Evolutionary conservation across 2,329 filamentous ascomycete species (phyloP).

Genomic region (Annulohypoxylon truncatum): DNA sequence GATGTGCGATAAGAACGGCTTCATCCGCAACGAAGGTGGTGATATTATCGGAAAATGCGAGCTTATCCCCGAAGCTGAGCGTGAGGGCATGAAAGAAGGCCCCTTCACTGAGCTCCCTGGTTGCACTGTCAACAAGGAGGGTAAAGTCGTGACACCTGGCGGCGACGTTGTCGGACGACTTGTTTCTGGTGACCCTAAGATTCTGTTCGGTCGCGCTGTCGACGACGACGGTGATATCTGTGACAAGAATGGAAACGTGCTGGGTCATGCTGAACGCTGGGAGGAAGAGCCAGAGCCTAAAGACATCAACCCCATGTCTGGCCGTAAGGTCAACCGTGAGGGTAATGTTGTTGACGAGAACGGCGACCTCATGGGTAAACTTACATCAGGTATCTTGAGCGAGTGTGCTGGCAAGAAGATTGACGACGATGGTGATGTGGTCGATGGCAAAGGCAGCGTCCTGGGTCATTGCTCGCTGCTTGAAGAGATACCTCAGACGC

Average conservation of each 20-base stretch:
- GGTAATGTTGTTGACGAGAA: slow-evolving; percentile 69
- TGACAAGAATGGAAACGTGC: slow-evolving; percentile 75
- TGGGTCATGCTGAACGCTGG: slow-evolving; percentile 71
- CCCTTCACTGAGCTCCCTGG: slow-evolving; percentile 75
- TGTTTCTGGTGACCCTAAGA: slow-evolving; percentile 76
- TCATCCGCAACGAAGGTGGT: slow-evolving; percentile 78
- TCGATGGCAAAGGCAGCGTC: slow-evolving; percentile 74
- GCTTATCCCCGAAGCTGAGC: slow-evolving; percentile 74
- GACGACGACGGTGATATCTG: slow-evolving; percentile 86
- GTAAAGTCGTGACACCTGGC: slow-evolving; percentile 72
- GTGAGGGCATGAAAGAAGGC: slow-evolving; percentile 71
- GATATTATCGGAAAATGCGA: slow-evolving; percentile 76
- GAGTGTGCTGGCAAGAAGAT: slow-evolving; percentile 76
- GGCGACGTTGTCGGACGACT: slow-evolving; percentile 80
- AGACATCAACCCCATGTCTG: slow-evolving; percentile 63
- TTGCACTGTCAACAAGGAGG: slow-evolving; percentile 75
- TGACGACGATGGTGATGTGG: slow-evolving; percentile 76
- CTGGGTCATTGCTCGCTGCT: slow-evolving; percentile 76
- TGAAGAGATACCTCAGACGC: slow-evolving; percentile 63
- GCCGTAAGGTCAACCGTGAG: slow-evolving; percentile 67
- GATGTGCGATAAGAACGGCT: slow-evolving; percentile 77
- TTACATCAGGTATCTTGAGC: slow-evolving; percentile 74
- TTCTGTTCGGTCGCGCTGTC: slow-evolving; percentile 77
- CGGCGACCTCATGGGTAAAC: slow-evolving; percentile 72
- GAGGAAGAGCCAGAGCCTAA: slow-evolving; percentile 66